Conservation (phyloP, 306 rosid species). For the Abrus pulchellus region DNA sequence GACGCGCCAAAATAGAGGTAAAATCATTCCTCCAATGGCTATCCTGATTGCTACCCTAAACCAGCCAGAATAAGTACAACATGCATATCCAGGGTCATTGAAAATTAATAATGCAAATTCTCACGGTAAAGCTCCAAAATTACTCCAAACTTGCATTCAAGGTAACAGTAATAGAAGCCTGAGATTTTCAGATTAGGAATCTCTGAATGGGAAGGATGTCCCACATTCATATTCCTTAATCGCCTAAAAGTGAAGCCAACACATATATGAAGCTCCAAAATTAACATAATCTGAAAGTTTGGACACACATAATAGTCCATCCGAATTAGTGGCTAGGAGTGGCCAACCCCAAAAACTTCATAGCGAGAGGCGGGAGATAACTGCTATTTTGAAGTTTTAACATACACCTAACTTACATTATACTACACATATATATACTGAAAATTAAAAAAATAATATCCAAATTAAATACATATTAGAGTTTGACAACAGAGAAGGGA, state of each 20-base stretch:
- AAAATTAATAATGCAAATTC: background rate
- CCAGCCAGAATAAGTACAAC: conserved; percentile 20
- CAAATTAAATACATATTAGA: no score
- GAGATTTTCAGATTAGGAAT: background rate
- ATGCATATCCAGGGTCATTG: conserved; percentile 22
- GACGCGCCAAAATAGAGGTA: conserved; percentile 7
- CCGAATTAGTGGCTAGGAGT: no score
- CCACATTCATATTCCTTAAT: background rate
- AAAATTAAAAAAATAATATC: no score
- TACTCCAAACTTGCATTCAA: background rate
- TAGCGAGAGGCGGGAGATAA: no score
- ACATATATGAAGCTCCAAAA: conserved; percentile 21
- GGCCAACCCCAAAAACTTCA: no score
- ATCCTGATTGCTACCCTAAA: background rate
- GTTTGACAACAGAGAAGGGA: no score
- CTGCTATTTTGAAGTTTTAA: no score
- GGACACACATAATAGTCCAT: no score
- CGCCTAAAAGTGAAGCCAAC: background rate
- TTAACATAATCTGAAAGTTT: background rate
- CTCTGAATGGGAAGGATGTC: background rate
- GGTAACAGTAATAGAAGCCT: background rate
- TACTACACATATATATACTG: no score
- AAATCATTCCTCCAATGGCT: conserved; percentile 21
- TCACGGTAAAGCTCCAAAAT: background rate
- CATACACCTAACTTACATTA: no score